These are phyloP conservation scores for Letharia columbiana DNA, from an alignment of 495 filamentous ascomycete species.

Conservation along the genomic window DNA sequence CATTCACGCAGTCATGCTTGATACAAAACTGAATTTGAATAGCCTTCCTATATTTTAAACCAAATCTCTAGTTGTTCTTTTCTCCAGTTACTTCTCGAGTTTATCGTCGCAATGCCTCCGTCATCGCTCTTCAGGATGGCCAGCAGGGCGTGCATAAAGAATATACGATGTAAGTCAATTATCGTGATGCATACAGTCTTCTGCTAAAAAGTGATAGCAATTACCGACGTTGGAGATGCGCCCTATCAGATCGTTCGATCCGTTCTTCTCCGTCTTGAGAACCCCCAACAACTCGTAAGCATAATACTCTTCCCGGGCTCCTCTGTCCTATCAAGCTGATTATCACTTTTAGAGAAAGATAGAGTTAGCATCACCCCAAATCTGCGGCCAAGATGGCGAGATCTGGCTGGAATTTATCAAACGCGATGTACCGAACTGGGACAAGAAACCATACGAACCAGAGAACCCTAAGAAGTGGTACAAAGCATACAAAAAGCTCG, in stretches of 20 bases:
- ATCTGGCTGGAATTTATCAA: constrained; percentile 63
- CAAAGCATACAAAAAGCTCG: constrained; percentile 51
- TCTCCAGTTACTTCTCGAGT: not conserved
- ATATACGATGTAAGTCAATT: constrained; percentile 35
- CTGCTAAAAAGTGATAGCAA: constrained; percentile 29
- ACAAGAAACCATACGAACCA: constrained; percentile 47
- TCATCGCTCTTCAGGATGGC: constrained; percentile 37
- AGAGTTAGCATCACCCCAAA: constrained; percentile 58
- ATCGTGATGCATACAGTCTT: not conserved
- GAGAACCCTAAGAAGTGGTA: constrained; percentile 52
- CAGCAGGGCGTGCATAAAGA: constrained; percentile 38
- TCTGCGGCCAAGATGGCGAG: constrained; percentile 50
- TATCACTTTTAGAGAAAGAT: constrained; percentile 39
- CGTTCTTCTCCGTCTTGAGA: constrained; percentile 54
- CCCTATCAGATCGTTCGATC: constrained; percentile 52
- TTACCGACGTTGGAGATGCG: constrained; percentile 56
- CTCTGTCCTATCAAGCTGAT: not conserved
- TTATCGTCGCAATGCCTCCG: constrained; percentile 32
- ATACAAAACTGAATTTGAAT: not conserved
- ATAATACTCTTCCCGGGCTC: not conserved
- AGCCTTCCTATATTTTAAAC: not conserved
- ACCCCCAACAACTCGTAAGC: constrained; percentile 56
- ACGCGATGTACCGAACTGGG: constrained; percentile 55
- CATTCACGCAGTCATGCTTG: not conserved
- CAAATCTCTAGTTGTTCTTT: not conserved